These are phyloP conservation scores for Penicillium antarcticum DNA, from an alignment of 495 filamentous ascomycete genomes.

Conservation along the genomic window DNA sequence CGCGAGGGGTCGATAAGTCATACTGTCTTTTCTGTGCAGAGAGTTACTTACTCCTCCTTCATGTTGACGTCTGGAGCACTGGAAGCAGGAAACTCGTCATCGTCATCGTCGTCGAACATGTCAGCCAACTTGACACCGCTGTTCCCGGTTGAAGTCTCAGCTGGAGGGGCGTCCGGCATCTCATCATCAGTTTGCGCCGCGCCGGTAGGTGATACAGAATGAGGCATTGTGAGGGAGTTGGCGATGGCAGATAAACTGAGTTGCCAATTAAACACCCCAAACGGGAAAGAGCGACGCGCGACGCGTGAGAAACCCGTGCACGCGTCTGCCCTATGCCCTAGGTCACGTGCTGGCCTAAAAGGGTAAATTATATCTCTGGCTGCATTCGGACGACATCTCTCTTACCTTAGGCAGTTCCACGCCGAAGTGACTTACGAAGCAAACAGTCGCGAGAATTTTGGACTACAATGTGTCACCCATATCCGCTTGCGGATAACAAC, in stretches of 20 bases:
- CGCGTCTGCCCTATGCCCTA: constrained; percentile 21
- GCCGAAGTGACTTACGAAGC: not conserved
- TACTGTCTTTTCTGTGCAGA: not conserved
- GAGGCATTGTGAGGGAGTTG: constrained; percentile 44
- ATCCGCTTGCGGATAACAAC: constrained; percentile 11
- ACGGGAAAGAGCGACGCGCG: constrained; percentile 14
- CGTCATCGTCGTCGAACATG: constrained; percentile 73
- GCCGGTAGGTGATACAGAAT: constrained; percentile 43
- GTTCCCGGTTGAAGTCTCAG: constrained; percentile 21
- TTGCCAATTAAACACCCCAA: constrained; percentile 7
- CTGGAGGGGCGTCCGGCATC: constrained; percentile 38
- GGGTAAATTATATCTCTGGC: constrained; percentile 4
- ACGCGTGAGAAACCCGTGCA: constrained; percentile 11
- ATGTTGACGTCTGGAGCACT: constrained; percentile 45
- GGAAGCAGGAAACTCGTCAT: constrained; percentile 71
- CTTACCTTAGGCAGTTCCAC: not conserved
- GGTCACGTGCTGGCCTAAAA: constrained; percentile 8
- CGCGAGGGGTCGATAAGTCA: not conserved
- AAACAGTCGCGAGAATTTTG: not conserved
- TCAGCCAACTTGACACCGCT: constrained; percentile 71
- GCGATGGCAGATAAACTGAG: not conserved
- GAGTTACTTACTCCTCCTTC: constrained; percentile 35
- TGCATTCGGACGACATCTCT: constrained; percentile 9
- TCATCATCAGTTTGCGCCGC: constrained; percentile 33
- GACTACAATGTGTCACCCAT: not conserved